These are phyloP conservation scores for Penicillium tannophilum DNA, from an alignment of 495 filamentous ascomycete species.

Conservation along the genomic window DNA sequence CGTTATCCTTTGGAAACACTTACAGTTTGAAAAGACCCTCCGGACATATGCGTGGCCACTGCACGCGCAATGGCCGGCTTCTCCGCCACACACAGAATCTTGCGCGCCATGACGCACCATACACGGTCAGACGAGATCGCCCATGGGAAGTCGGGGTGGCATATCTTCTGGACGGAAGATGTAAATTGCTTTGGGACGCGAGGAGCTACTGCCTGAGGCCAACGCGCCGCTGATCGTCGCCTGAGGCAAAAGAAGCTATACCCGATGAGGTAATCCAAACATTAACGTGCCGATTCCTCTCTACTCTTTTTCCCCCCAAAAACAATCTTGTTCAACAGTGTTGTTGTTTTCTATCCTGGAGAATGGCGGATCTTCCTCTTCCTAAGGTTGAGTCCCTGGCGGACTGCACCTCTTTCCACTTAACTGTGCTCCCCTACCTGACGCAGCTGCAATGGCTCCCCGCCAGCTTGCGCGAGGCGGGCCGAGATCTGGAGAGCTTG, in stretches of 20 bases:
- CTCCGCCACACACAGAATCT: constrained; percentile 91
- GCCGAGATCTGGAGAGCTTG: constrained; percentile 56
- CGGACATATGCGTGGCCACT: constrained; percentile 84
- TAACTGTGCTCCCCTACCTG: constrained; percentile 74
- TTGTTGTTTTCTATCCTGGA: not conserved
- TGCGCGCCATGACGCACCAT: constrained; percentile 35
- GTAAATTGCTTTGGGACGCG: constrained; percentile 23
- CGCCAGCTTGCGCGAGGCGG: constrained; percentile 57
- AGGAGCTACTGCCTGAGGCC: constrained; percentile 17
- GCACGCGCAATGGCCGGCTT: constrained; percentile 96
- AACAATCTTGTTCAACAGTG: not conserved
- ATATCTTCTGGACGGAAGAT: constrained; percentile 16
- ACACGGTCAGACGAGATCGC: constrained; percentile 10
- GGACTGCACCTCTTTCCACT: constrained; percentile 72
- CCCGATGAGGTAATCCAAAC: constrained; percentile 35
- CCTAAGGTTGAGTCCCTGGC: constrained; percentile 66
- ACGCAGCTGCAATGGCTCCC: constrained; percentile 77
- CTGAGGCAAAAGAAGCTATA: constrained; percentile 25
- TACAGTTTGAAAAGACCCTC: constrained; percentile 70
- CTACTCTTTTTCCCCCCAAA: constrained; percentile 7
- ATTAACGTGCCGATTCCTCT: constrained; percentile 12
- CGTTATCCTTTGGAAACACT: constrained; percentile 30
- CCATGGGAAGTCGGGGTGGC: constrained; percentile 14
- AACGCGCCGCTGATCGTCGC: constrained; percentile 15
- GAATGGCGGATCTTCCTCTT: constrained; percentile 60